Percentiles rank a stretch among this genome's conserved stretches.
These are phyloP conservation scores for Penstemon barbatus DNA, from an alignment of 257 asterid species.

Conservation along the genomic window DNA sequence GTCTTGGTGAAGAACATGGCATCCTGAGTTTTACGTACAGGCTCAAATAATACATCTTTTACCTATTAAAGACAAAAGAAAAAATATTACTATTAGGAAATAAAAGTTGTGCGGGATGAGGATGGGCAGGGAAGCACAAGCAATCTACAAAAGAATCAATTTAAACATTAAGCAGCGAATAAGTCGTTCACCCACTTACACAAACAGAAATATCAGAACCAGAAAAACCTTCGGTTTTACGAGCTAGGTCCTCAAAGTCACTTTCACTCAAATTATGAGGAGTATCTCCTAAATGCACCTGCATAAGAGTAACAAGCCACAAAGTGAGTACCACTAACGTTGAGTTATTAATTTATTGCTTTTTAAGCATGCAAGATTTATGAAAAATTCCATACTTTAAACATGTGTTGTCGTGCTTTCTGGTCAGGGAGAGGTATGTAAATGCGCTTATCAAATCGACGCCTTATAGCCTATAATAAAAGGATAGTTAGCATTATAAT, in stretches of 20 bases:
- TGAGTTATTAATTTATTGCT: background rate
- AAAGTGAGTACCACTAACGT: constrained; percentile 1
- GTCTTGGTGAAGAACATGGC: constrained; percentile 74
- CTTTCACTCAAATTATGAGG: constrained; percentile 70
- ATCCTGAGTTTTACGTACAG: constrained; percentile 96
- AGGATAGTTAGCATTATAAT: background rate
- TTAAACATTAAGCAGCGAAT: constrained; percentile 12
- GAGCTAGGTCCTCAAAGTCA: constrained; percentile 65
- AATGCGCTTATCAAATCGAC: constrained; percentile 96
- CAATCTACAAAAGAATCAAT: background rate
- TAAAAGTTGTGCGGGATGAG: background rate
- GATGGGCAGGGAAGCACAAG: background rate
- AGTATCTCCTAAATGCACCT: constrained; percentile 87
- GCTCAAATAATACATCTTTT: constrained; percentile 94
- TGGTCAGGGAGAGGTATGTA: constrained; percentile 93
- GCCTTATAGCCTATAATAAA: constrained; percentile 70
- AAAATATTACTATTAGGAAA: background rate
- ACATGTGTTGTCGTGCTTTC: constrained; percentile 97
- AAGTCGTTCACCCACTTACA: constrained; percentile 43
- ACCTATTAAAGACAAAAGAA: constrained; percentile 51
- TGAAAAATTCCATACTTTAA: constrained; percentile 55
- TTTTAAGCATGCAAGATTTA: constrained; percentile 22
- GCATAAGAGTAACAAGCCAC: constrained; percentile 21
- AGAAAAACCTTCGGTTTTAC: constrained; percentile 74
- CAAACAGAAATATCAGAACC: constrained; percentile 81